Evolutionary conservation across 1,284 basidiomycete species (phyloP).

Genomic region (Apiotrichum laibachii): DNA sequence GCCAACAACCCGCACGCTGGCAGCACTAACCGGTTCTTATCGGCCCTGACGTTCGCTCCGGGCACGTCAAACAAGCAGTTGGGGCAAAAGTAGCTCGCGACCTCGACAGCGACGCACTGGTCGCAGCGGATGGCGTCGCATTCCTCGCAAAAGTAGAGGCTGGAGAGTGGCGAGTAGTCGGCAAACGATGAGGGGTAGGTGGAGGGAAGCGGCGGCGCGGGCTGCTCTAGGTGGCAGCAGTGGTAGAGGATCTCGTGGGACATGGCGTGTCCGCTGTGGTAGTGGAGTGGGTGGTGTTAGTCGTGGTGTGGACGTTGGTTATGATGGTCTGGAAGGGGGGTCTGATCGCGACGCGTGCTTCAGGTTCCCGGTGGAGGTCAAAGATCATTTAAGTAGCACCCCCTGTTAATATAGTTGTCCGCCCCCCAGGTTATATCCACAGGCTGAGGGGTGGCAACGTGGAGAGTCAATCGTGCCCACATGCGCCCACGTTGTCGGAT

Average conservation of each 20-base stretch:
- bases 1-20: too few species aligned
- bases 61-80: constrained; percentile 99
- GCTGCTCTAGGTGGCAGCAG: constrained; percentile 50
- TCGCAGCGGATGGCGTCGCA: constrained; percentile 93
- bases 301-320: too few species aligned
- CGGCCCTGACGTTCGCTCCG: constrained; percentile 87
- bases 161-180: constrained; percentile 76
- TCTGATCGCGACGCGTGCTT: background rate
- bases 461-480: too few species aligned
- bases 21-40: constrained; percentile 76
- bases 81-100: constrained; percentile 95
- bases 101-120: constrained; percentile 84
- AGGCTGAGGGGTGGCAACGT: too few species aligned
- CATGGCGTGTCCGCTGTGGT: background rate
- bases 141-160: constrained; percentile 96
- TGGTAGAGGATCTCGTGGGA: constrained; percentile 39
- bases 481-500: too few species aligned
- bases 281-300: background rate
- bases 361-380: background rate
- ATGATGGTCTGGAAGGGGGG: background rate
- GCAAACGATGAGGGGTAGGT: constrained; percentile 71
- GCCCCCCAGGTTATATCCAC: too few species aligned
- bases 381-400: too few species aligned
- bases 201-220: constrained; percentile 56
- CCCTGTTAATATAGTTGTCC: too few species aligned